Evolutionary conservation across 228 moss, liverwort and hornwort genomes (phyloP).

Genomic region (Sphagnum magellanicum): DNA sequence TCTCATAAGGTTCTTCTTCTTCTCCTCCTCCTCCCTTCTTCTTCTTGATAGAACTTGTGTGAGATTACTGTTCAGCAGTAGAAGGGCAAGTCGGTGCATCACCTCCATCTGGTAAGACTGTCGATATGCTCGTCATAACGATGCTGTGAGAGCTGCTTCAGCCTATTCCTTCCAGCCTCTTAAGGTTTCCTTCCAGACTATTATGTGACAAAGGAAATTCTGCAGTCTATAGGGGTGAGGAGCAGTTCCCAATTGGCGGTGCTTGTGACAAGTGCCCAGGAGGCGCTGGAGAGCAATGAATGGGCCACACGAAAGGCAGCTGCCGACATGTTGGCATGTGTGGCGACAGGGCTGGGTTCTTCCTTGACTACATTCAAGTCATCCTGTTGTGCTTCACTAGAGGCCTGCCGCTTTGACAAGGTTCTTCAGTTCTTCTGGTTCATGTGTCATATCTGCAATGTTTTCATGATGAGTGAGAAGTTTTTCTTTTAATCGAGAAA

Average conservation of each 20-base stretch:
- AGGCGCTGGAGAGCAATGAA: conserved; percentile 63
- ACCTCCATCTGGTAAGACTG: too few species aligned
- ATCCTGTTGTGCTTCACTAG: conserved; percentile 42
- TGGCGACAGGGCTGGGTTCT: conserved; percentile 53
- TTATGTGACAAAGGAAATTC: background rate
- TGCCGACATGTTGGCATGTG: conserved; percentile 50
- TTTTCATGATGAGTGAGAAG: too few species aligned
- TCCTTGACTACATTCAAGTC: conserved; percentile 34
- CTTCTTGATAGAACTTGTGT: too few species aligned
- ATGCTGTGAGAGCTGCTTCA: background rate
- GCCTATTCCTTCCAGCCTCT: background rate
- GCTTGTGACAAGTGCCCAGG: conserved; percentile 42
- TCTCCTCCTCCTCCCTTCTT: too few species aligned
- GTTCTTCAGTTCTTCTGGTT: conserved; percentile 11
- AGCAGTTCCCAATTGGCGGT: conserved; percentile 42
- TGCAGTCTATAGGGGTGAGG: conserved; percentile 61
- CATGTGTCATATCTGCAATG: too few species aligned
- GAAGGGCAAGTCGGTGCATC: too few species aligned
- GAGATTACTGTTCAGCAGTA: too few species aligned
- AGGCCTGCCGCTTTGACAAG: conserved; percentile 77
- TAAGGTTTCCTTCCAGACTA: too few species aligned
- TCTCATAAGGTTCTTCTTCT: too few species aligned
- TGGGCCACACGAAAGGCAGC: conserved; percentile 75
- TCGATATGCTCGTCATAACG: background rate
- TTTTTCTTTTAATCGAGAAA: too few species aligned